Base-by-base conservation (phyloP, 129 eudicot genomes). In the Silybum marianum region DNA sequence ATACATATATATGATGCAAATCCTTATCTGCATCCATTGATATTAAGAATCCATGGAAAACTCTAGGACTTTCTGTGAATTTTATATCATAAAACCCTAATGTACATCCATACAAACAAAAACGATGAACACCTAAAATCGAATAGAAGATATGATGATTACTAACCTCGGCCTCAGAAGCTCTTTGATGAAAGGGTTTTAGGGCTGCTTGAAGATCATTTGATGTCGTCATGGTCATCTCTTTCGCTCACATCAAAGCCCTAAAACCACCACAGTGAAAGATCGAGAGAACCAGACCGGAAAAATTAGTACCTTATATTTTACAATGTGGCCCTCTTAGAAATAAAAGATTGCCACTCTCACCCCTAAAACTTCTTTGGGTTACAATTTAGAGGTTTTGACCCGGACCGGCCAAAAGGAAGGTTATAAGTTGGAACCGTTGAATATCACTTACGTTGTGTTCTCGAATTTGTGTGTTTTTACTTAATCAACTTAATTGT, bases 111-210 rank as follows among this genome's bases (percentile, higher is more conserved):
- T 73, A 42, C 2, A 73, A 73, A 63, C 12, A 25, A 39, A 65
- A 14, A 21, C 16, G 58, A 74, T 25, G 78, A 23, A 74, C 3
- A 2, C 21, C n/a, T 14, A 3, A 46, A 18, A 21, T 13, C 40
- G 24, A 71, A 58, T 42, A 23, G 78, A 12, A 60, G 46, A 30
- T 39, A 10, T 14, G 9, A 0, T 25, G 38, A 22, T 1, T 19
- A 67, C 85, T 28, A 68, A 91, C 97, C 97, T 94, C 98, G 18
- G 95, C 97, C 28, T 91, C 87, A 3, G 91, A 87, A 84, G 98
- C 98, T 89, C 98, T 85, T 70, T 87, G 89, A 86, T 87, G 87
- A 78, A 94, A 89, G 88, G 97, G 97, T 84, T 82, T 87, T 77
- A 91, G 72, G 58, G 82, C 22, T 77, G 88, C 90, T 81, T 90